Base-by-base conservation (phyloP, 2,329 filamentous ascomycete genomes). In the Ophioceras dolichostomum region DNA sequence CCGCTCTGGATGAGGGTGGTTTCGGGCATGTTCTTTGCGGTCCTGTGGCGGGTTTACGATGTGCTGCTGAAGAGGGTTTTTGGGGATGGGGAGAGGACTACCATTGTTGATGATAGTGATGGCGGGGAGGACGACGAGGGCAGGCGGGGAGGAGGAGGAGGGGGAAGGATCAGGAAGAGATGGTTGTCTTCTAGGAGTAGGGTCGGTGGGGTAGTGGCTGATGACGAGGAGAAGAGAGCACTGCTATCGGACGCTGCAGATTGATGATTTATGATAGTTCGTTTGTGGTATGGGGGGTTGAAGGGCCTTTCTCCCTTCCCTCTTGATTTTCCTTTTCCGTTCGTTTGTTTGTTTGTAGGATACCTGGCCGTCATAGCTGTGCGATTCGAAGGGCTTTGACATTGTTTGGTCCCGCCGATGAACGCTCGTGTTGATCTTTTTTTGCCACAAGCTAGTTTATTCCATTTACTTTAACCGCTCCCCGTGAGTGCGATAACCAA, bases 31-130 rank as follows among this genome's bases (percentile, higher is more conserved):
- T 10, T 81, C 2, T 76, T 81, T 41, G 65, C 59, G 13, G 10
- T 59, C 4, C 41, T 62, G 9, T 73, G 68, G 68, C 47, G 54
- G 41, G 46, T 43, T 4, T 70, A 73, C 35, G 68, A 72, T 36
- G 21, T 20, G 2, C 52, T 65, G 3, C 54, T 65, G 46, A 79
- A 75, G 55, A 61, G 58, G 1, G 29, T 79, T 0, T 95, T 93
- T 64, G 89, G 89, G 1, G 83, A 96, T 52, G 91, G 91, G 0
- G 89, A 96, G 65, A 73, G 70, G 48, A 79, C 75, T 4, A n/a
- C n/a, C n/a, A n/a, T n/a, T n/a, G n/a, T n/a, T n/a, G n/a, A n/a
- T n/a, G n/a, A n/a, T n/a, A n/a, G n/a, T n/a, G n/a, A n/a, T n/a
- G 45, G 56, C 22, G 54, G 55, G 22, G 43, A 46, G 8, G 44